A percentile compares a stretch with the other conserved stretches of the same genome.
phyloP scores from a whole-genome alignment of 768 basidiomycete genomes.

The Phallus indusiatus region DNA sequence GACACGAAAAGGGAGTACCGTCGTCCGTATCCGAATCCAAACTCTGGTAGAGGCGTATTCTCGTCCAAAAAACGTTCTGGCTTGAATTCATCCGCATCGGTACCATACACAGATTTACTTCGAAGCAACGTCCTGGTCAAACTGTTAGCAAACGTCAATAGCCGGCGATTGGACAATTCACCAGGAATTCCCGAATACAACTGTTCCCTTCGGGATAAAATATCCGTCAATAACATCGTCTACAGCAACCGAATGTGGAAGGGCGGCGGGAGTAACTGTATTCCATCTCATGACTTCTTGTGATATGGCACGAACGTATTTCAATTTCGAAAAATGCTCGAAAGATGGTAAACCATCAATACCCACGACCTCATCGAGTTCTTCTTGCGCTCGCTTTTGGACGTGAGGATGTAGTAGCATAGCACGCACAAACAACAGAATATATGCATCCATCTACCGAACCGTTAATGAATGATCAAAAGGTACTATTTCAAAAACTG shows the following conservation, averaged over 20 bases:
- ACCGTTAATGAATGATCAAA: too few species aligned
- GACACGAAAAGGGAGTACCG: neutral
- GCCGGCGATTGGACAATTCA: neutral
- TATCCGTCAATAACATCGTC: neutral
- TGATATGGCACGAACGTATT: too few species aligned
- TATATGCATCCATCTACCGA: neutral
- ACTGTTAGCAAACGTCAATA: neutral
- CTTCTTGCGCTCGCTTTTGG: too few species aligned
- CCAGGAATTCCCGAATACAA: slow-evolving; percentile 3
- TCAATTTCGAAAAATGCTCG: slow-evolving; percentile 7
- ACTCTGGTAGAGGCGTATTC: neutral
- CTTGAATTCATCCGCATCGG: neutral
- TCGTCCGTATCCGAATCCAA: neutral
- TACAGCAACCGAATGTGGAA: neutral
- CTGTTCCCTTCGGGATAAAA: neutral
- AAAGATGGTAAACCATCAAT: slow-evolving; percentile 14
- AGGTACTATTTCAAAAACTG: too few species aligned
- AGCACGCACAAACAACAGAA: slow-evolving; percentile 14
- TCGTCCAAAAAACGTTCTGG: neutral
- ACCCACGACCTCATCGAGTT: too few species aligned
- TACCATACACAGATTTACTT: neutral
- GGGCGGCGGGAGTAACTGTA: neutral
- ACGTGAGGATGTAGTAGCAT: slow-evolving; percentile 17
- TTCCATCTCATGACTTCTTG: too few species aligned
- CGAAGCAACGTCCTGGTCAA: neutral